A percentile compares a stretch with the other conserved stretches of the same genome.
phyloP scores from a whole-genome alignment of 1,139 yeast genomes.

The Yamadazyma sp. region DNA sequence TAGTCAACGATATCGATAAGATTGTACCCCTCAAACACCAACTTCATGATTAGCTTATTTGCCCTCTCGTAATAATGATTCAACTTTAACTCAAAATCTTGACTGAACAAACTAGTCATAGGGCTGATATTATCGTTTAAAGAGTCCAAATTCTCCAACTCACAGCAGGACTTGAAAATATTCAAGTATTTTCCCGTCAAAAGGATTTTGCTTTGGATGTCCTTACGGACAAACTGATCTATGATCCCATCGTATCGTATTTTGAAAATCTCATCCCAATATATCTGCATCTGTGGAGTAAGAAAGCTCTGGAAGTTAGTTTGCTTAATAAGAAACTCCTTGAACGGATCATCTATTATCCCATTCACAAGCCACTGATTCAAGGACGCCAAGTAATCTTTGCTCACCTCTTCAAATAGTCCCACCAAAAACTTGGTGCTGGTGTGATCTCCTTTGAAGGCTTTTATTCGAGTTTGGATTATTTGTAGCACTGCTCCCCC shows the following conservation, averaged over 20 bases:
- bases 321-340: conserved; percentile 74
- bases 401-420: conserved; percentile 60
- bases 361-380: conserved; percentile 81
- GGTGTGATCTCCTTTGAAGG: conserved; percentile 64
- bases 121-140: conserved; percentile 29
- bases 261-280: conserved; percentile 85
- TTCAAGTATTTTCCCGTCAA: conserved; percentile 85
- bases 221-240: conserved; percentile 57
- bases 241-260: conserved; percentile 76
- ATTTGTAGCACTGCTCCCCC: conserved; percentile 68
- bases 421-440: conserved; percentile 52
- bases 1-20: conserved; percentile 48
- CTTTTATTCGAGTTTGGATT: conserved; percentile 57
- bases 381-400: conserved; percentile 66
- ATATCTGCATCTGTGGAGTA: conserved; percentile 62
- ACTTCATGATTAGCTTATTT: conserved; percentile 56
- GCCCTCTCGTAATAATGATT: conserved; percentile 69
- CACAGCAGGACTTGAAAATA: conserved; percentile 62
- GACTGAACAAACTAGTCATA: conserved; percentile 51
- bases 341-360: conserved; percentile 70
- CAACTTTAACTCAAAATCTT: conserved; percentile 57
- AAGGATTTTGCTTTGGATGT: conserved; percentile 63
- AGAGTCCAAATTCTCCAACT: conserved; percentile 34
- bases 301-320: conserved; percentile 33
- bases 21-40: conserved; percentile 63